Evolutionary conservation across 2,329 filamentous ascomycete genomes (phyloP), one percentile per base, ranked within the genome.

Genomic region (Zasmidium cellare): DNA sequence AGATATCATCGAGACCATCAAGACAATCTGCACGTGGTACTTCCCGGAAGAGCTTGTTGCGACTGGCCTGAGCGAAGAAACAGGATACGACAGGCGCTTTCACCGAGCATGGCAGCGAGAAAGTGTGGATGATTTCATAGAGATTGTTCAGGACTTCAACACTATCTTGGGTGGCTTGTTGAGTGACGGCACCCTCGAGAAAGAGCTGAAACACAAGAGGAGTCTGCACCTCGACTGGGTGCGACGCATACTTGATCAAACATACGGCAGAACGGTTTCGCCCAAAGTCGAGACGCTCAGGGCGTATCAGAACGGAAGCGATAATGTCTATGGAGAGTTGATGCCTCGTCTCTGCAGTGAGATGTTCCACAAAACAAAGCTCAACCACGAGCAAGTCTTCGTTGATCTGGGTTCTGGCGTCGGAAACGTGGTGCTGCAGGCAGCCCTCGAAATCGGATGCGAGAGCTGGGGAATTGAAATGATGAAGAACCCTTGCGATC

Each of bases 401-500:
- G 87, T 99, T 59, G 94, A 99, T 71, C 82, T 99, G 14, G 94
- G 94, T 50, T 97, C 93, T 1, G 94, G 94, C 25, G 94, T 97
- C 16, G 94, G 93, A 49, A 99, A 97, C 71, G 93, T 97, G 2
- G 92, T 94, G 23, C 79, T 99, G 51, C 94, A 99, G 74, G 92
- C 93, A 1, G 94, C 94, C 0, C 83, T 99, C 19, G 91, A 99
- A 74, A 87, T 93, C 53, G 94, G 94, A 18, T 96, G 92, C 73
- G 91, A 96, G 72, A 93, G 89, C 74, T 97, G 92, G 88, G 94
- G 94, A 24, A 96, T 93, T 69, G 94, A 99, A 75, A 91, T 96
- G 82, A 96, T 97, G 91, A 83, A 88, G 57, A 96, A 94, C 60
- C 91, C 92, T 1, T 92, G 89, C 77, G 86, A 87, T 56, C 83